A percentile compares a stretch with the other conserved stretches of the same genome.
phyloP scores from a whole-genome alignment of 768 basidiomycete species.

The Tubosaeta brunneosetosa region DNA sequence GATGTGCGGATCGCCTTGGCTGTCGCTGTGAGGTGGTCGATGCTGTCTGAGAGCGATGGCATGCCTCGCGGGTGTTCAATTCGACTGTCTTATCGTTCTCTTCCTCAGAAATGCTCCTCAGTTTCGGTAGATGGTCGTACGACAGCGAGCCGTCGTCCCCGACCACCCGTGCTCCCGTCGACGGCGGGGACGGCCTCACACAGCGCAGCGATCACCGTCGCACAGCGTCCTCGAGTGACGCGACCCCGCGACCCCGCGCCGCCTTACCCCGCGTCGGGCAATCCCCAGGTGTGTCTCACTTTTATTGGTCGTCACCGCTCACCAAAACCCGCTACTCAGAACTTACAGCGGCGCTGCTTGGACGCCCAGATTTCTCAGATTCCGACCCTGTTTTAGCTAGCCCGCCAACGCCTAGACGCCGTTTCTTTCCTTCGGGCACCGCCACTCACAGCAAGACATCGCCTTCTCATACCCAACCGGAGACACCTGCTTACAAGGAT shows the following conservation, averaged over 20 bases:
- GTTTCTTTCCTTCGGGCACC: slow-evolving; percentile 34
- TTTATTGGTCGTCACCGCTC: slow-evolving; percentile 5
- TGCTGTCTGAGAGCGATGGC: slow-evolving; percentile 60
- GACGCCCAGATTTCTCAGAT: slow-evolving; percentile 5
- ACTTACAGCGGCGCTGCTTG: slow-evolving; percentile 1
- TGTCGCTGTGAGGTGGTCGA: slow-evolving; percentile 56
- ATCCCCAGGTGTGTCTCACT: slow-evolving; percentile 18
- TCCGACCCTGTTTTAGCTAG: slow-evolving; percentile 12
- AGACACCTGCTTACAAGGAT: slow-evolving; percentile 26
- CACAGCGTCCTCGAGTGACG: slow-evolving; percentile 43
- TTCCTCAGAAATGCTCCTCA: slow-evolving; percentile 20
- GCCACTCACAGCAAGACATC: slow-evolving; percentile 34
- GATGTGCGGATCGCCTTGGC: slow-evolving; percentile 49
- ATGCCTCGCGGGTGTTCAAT: slow-evolving; percentile 29
- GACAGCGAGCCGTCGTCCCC: slow-evolving; percentile 22
- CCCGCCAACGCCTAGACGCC: slow-evolving; percentile 29
- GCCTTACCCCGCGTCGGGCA: slow-evolving; percentile 18
- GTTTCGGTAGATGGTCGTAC: slow-evolving; percentile 17
- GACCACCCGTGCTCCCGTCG: slow-evolving; percentile 1
- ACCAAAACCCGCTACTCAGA: slow-evolving; percentile 9
- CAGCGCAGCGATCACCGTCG: slow-evolving; percentile 23
- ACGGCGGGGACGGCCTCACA: slow-evolving; percentile 3
- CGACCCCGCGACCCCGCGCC: slow-evolving; percentile 44
- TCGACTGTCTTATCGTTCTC: slow-evolving; percentile 9
- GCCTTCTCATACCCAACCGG: slow-evolving; percentile 28